Conservation (phyloP, 2,329 filamentous ascomycete species). For the Penicillium capsulatum region DNA sequence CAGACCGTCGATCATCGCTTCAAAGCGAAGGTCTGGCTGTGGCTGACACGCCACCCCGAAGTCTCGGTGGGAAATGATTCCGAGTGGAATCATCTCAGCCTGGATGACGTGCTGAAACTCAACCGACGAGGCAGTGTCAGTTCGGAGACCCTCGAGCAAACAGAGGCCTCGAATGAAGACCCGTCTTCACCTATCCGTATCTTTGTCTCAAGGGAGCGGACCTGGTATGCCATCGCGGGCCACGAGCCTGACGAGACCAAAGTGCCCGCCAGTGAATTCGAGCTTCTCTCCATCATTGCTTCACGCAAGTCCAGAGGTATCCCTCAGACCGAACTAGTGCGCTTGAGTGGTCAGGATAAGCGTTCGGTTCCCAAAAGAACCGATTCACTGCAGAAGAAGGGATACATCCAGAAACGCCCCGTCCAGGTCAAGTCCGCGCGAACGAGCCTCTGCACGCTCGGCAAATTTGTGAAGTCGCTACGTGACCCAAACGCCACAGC, state of each 20-base stretch:
- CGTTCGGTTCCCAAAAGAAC: constrained; percentile 61
- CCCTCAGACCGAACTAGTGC: constrained; percentile 53
- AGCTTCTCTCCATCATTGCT: constrained; percentile 56
- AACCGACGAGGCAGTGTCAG: constrained; percentile 1
- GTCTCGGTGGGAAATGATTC: constrained; percentile 47
- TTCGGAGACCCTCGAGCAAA: not conserved
- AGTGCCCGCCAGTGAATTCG: constrained; percentile 53
- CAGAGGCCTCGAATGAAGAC: constrained; percentile 2
- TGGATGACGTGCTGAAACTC: constrained; percentile 40
- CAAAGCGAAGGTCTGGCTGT: constrained; percentile 54
- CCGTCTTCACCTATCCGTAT: constrained; percentile 33
- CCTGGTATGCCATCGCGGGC: constrained; percentile 58
- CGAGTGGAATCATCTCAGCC: constrained; percentile 39
- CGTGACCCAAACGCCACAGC: constrained; percentile 1
- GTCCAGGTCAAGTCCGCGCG: constrained; percentile 48
- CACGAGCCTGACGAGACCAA: constrained; percentile 55
- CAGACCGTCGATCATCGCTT: constrained; percentile 48
- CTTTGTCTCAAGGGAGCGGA: constrained; percentile 52
- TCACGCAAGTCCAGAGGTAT: constrained; percentile 53
- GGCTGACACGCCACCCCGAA: constrained; percentile 54
- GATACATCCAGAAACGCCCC: constrained; percentile 57
- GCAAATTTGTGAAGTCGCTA: constrained; percentile 41
- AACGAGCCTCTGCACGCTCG: constrained; percentile 55
- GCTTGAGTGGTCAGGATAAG: constrained; percentile 59
- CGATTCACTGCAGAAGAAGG: constrained; percentile 52